Conservation (phyloP, 148 eudicot genomes). For the Arbutus unedo region DNA sequence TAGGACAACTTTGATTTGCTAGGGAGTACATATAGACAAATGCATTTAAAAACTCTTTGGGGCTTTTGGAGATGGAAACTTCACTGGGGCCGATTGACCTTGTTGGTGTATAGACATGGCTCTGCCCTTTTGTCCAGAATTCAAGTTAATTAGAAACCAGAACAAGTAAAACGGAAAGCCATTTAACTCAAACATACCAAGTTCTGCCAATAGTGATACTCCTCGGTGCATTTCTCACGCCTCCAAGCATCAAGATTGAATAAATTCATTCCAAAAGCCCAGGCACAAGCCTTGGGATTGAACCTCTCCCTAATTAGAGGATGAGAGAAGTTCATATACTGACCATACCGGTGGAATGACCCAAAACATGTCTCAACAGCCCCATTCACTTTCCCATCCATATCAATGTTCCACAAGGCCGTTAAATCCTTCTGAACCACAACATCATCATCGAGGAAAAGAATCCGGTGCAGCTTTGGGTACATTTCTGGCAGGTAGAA, state of each 20-base stretch:
- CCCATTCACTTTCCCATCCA: conserved; percentile 83
- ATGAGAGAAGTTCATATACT: conserved; percentile 84
- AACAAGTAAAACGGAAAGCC: not conserved
- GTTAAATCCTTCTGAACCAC: conserved; percentile 97
- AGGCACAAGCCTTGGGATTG: conserved; percentile 80
- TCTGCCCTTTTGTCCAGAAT: not conserved
- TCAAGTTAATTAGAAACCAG: not conserved
- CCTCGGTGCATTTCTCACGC: conserved; percentile 75
- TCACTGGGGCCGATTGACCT: not conserved
- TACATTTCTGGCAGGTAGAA: conserved; percentile 93
- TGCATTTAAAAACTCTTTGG: not conserved
- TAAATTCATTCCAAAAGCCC: conserved; percentile 93
- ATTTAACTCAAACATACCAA: conserved; percentile 41
- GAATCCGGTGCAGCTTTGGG: conserved; percentile 68
- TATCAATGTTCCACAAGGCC: conserved; percentile 74
- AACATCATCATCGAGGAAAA: conserved; percentile 92
- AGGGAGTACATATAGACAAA: not conserved
- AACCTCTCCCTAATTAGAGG: conserved; percentile 78
- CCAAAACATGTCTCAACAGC: conserved; percentile 95
- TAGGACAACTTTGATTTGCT: not conserved
- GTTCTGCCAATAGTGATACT: conserved; percentile 85
- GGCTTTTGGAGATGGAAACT: not conserved
- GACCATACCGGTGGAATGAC: conserved; percentile 76
- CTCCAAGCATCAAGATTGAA: conserved; percentile 94
- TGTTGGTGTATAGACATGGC: not conserved